phyloP scores from a whole-genome alignment of 768 basidiomycete genomes.

The Trichaptum fuscoviolaceum region DNA sequence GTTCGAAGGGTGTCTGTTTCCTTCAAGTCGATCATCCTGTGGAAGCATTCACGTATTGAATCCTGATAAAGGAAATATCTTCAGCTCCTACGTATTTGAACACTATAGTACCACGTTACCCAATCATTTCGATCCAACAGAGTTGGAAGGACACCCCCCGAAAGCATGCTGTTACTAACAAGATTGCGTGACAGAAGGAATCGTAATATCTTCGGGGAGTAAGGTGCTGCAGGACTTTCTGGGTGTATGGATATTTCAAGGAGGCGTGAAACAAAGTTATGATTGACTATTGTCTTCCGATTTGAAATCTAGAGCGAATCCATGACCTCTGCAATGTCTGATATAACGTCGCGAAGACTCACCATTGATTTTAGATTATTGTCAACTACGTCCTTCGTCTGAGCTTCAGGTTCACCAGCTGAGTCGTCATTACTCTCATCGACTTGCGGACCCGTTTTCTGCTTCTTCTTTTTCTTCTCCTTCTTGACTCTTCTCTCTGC shows the following conservation, averaged over 20 bases:
- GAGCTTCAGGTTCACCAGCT: not conserved
- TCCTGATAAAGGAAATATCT: conserved; percentile 15
- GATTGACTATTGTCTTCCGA: not conserved
- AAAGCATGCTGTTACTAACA: conserved; percentile 58
- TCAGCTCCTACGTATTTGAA: not conserved
- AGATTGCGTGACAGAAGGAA: conserved; percentile 52
- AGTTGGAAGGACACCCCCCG: conserved; percentile 49
- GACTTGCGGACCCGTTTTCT: not conserved
- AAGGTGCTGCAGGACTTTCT: conserved; percentile 22
- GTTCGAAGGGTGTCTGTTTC: conserved; percentile 58
- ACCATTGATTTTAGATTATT: not conserved
- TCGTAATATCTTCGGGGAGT: conserved; percentile 52
- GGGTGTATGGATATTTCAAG: conserved; percentile 6
- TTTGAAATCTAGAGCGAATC: not conserved
- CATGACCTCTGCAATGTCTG: no score
- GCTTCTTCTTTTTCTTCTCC: not conserved
- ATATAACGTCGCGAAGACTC: not conserved
- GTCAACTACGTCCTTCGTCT: not conserved
- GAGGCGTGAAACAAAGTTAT: conserved; percentile 4
- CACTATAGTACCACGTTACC: conserved; percentile 35
- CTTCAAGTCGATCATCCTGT: conserved; percentile 53
- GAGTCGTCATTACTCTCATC: not conserved
- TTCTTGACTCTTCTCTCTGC: conserved; percentile 1
- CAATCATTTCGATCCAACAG: conserved; percentile 59
- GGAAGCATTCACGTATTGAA: conserved; percentile 45